Conservation (phyloP, 768 basidiomycete species). For the Daedalea quercina region DNA sequence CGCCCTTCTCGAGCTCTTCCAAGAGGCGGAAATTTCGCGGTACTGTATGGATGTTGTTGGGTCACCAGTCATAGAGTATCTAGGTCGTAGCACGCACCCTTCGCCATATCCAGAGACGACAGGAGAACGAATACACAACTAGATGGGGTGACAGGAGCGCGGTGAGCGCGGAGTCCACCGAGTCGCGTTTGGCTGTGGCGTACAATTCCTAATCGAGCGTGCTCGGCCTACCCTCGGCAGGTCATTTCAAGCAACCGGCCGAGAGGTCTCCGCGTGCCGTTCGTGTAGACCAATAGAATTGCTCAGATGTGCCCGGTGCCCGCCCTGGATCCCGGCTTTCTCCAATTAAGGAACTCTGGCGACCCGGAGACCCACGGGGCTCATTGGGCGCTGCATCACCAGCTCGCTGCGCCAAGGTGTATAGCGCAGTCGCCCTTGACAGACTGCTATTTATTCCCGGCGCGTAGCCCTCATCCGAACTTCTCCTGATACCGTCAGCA, state of each 20-base stretch:
- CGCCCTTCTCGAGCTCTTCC: constrained; percentile 98
- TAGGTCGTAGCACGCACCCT: not conserved
- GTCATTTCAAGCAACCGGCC: no score
- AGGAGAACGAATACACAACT: no score
- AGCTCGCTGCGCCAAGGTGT: not conserved
- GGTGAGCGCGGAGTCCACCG: no score
- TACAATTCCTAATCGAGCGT: no score
- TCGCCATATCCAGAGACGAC: not conserved
- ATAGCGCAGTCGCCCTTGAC: constrained; percentile 11
- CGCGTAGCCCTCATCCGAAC: not conserved
- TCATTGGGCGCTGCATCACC: not conserved
- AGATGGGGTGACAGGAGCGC: no score
- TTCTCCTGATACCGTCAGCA: not conserved
- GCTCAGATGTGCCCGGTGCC: no score
- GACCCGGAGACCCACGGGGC: not conserved
- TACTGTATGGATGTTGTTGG: constrained; percentile 42
- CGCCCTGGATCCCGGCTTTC: no score
- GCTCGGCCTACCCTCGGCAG: no score
- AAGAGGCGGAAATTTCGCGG: constrained; percentile 95
- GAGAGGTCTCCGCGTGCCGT: no score
- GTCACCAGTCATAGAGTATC: not conserved
- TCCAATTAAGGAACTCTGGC: not conserved
- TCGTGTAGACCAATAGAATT: no score
- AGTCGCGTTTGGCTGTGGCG: no score
- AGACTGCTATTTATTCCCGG: constrained; percentile 4